Evolutionary conservation across 768 basidiomycete species (phyloP).

Genomic region (Russula brevipes): DNA sequence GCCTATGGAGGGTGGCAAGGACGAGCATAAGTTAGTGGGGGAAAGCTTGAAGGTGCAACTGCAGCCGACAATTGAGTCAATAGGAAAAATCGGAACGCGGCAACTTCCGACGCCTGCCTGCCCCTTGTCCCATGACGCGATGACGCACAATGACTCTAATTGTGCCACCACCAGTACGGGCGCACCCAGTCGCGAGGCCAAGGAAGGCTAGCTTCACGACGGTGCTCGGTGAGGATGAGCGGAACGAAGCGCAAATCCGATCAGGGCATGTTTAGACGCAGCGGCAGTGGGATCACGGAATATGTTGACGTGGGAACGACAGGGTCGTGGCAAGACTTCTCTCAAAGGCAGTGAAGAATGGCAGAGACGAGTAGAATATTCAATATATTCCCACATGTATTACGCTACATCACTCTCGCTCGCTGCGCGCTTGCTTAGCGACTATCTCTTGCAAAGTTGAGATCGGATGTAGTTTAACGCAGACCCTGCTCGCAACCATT

Average conservation of each 20-base stretch:
- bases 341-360: too few species aligned
- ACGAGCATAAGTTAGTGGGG: constrained; percentile 51
- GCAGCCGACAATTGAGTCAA: neutral
- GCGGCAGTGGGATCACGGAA: neutral
- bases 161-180: neutral
- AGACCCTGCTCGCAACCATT: constrained; percentile 85
- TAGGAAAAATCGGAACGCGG: neutral
- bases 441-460: constrained; percentile 3
- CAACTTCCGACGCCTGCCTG: constrained; percentile 1
- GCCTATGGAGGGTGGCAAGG: constrained; percentile 58
- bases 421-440: neutral
- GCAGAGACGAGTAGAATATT: too few species aligned
- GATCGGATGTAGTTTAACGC: constrained; percentile 82
- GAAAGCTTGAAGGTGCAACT: too few species aligned
- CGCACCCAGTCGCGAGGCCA: neutral
- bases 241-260: too few species aligned
- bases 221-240: neutral
- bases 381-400: neutral
- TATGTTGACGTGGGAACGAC: neutral
- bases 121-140: neutral
- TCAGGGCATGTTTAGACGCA: neutral
- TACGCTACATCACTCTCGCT: neutral
- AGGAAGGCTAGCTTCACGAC: neutral
- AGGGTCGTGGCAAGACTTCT: neutral
- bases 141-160: neutral